phyloP scores from a whole-genome alignment of 208 protist species.

The Sergeia podlipaevii region DNA sequence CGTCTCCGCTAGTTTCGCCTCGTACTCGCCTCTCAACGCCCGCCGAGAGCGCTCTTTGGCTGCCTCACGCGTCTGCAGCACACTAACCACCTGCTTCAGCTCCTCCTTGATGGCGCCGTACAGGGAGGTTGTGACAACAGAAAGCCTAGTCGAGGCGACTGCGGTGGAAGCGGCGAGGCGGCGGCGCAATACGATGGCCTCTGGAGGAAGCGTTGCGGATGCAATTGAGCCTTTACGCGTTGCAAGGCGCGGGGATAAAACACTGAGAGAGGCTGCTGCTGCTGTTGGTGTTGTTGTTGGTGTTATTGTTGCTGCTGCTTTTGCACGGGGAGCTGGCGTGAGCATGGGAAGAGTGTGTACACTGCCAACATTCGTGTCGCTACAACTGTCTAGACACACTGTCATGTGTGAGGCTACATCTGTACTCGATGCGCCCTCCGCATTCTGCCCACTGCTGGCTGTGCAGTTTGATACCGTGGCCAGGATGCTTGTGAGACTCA shows the following conservation, averaged over 20 bases:
- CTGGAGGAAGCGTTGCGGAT: not conserved
- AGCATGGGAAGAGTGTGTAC: not conserved
- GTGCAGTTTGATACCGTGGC: too few species aligned
- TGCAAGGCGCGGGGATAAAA: not conserved
- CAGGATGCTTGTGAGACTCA: too few species aligned
- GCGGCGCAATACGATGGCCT: not conserved
- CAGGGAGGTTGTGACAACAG: conserved; percentile 46
- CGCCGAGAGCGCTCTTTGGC: conserved; percentile 5
- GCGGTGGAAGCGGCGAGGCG: not conserved
- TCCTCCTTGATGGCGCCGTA: conserved; percentile 71
- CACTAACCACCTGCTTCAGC: conserved; percentile 27
- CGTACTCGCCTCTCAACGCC: conserved; percentile 34
- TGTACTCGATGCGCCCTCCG: too few species aligned
- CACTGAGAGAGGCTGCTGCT: not conserved
- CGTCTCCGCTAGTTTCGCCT: conserved; percentile 17
- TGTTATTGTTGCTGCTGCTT: conserved; percentile 1
- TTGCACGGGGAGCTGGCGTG: too few species aligned
- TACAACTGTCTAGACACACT: too few species aligned
- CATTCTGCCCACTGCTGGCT: too few species aligned
- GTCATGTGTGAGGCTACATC: too few species aligned
- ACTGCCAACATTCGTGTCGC: not conserved
- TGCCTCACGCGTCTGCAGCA: conserved; percentile 18
- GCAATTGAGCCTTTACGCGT: not conserved
- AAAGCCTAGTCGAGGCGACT: conserved; percentile 31
- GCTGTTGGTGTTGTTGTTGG: not conserved